Base-by-base conservation (phyloP, 1,139 yeast genomes). In the Geotrichum siamense region DNA sequence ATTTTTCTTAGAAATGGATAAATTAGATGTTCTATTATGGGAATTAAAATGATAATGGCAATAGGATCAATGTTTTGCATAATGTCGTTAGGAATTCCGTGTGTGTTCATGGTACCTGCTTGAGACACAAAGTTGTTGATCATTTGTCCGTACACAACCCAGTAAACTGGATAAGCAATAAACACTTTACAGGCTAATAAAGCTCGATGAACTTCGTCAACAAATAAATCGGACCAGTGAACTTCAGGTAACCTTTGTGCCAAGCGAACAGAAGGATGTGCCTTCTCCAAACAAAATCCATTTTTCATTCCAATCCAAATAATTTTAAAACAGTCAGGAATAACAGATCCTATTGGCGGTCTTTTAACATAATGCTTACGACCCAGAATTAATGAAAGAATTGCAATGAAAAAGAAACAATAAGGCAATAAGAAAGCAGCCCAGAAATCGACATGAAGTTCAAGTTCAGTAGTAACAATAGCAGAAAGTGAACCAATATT, bases 401-500 rank as follows among this genome's bases (percentile, higher is more conserved):
- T 68, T 19, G 79, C 86, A 49, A 81, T 58, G 57, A 76, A 75
- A 72, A 81, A 80, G 53, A 63, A 60, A 56, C 78, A 72, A 61
- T 79, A 76, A 17, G 87, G 86, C 50, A 81, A 68, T 54, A 79
- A 67, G 64, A 70, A 83, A 2, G 89, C 91, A 35, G 79, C 72
- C 89, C 89, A 83, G 67, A 75, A 83, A 37, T 89, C 93, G 51
- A 79, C 71, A 51, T 75, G 64, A 60, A 79, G 71, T 54, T 81
- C 91, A 55, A 78, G 65, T 57, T 81, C 79, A 5, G 91, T 78
- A 23, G 94, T 82, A 37, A 87, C 87, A 51, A 85, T 71, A 48
- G 83, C 81, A 49, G 84, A 74, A 55, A 85, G 72, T 10, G 93
- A 79, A 44, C 95, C 95, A 53, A 82, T 67, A 61, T 86, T 86